phyloP scores from a whole-genome alignment of 768 basidiomycete species.

The Trametes elegans region DNA sequence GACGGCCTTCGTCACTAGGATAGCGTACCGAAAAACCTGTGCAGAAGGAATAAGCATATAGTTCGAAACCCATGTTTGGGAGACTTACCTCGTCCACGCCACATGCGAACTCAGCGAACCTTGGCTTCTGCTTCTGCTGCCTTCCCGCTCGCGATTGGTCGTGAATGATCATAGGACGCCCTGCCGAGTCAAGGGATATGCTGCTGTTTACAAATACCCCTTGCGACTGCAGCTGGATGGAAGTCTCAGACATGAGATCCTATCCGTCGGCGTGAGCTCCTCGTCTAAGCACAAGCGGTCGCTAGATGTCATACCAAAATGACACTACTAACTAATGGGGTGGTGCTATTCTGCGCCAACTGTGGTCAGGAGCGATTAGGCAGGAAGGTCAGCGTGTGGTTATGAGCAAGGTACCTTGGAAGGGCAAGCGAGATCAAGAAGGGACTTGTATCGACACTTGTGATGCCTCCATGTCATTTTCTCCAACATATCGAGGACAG shows the following conservation, averaged over 20 bases:
- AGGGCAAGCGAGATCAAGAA: conserved; percentile 67
- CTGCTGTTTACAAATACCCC: conserved; percentile 34
- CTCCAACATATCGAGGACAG: conserved; percentile 51
- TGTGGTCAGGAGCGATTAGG: too few species aligned
- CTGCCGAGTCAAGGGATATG: conserved; percentile 52
- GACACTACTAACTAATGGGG: conserved; percentile 54
- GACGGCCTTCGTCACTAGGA: conserved; percentile 59
- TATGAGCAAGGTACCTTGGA: conserved; percentile 56
- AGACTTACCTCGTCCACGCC: conserved; percentile 54
- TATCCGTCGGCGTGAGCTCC: conserved; percentile 27
- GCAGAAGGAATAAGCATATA: too few species aligned
- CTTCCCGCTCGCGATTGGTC: conserved; percentile 48
- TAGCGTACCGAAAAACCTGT: conserved; percentile 74
- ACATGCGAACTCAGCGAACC: conserved; percentile 78
- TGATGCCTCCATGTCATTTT: conserved; percentile 64
- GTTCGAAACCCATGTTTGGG: too few species aligned
- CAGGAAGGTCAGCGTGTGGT: too few species aligned
- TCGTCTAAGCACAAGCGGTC: not conserved
- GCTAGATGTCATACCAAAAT: conserved; percentile 50
- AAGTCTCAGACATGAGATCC: conserved; percentile 77
- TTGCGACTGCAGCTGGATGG: conserved; percentile 57
- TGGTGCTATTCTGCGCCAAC: conserved; percentile 39
- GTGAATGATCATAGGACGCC: conserved; percentile 43
- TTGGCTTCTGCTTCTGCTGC: conserved; percentile 56
- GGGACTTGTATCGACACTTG: conserved; percentile 66